Evolutionary conservation across 768 basidiomycete species (phyloP), one percentile per base, ranked within the genome.

Genomic region (Leucosporidium yakuticum): DNA sequence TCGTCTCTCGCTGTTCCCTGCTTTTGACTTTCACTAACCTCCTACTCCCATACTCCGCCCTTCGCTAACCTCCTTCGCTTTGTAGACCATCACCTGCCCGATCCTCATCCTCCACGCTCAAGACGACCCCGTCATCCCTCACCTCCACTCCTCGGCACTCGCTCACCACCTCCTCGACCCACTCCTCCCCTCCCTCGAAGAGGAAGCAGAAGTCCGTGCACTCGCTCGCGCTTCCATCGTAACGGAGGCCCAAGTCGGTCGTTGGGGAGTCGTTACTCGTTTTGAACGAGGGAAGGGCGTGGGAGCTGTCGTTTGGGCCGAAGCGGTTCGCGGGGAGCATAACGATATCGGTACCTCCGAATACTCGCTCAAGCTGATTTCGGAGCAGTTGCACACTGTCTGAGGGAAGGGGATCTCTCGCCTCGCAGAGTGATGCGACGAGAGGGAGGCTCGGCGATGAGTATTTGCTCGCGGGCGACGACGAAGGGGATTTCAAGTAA

Each of bases 101-200:
- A 61, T 70, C 47, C 64, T 73, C 11, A 64, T 73, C 60, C 66
- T 73, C 17, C 72, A 73, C 51, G 69, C 72, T 2, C 63, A 56
- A 0, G 60, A 73, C 58, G 72, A 73, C 58, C 62, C 62, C 21
- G 65, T 63, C 23, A 73, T 73, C 51, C 68, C 68, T 8, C 56
- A 27, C n/a, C 39, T 60, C 4, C 71, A 73, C 51, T 59, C 68
- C 15, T 39, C 54, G 3, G 17, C 47, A 4, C 65, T 73, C 32
- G 48, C 63, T 0, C 19, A 44, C 7, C 62, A 47, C 31, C 64
- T 71, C 39, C 59, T 64, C 53, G 51, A 31, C 14, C 59, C 67
- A 0, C 57, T 64, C 32, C 29, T 61, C 21, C 21, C 57, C 11
- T 31, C 47, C 32, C 15, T 17, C 53, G 5, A 14, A 12, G 27